These are phyloP conservation scores for Colletotrichum cordylinicola DNA, from an alignment of 2,329 filamentous ascomycete species.

Conservation along the genomic window DNA sequence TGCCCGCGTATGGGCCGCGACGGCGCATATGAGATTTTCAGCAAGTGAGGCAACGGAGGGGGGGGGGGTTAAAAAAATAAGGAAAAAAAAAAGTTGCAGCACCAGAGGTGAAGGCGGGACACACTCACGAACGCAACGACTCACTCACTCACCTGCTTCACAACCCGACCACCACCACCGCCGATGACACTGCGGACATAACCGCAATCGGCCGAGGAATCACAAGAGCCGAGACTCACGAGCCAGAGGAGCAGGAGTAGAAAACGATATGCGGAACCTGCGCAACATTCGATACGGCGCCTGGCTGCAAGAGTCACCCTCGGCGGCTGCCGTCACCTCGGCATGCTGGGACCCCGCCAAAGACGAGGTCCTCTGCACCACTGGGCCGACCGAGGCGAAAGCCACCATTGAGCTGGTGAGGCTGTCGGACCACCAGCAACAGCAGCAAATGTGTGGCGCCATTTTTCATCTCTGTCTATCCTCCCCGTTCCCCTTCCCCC, in stretches of 20 bases:
- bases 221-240: neutral
- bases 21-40: neutral
- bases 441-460: conserved; percentile 41
- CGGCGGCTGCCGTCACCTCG: conserved; percentile 52
- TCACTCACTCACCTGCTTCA: neutral
- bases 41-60: neutral
- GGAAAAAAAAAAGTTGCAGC: neutral
- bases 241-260: neutral
- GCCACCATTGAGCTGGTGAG: conserved; percentile 75
- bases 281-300: conserved; percentile 75
- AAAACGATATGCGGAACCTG: conserved; percentile 79
- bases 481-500: neutral
- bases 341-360: conserved; percentile 84
- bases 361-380: conserved; percentile 80
- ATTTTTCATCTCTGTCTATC: neutral
- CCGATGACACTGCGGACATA: neutral
- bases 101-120: neutral
- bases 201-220: neutral
- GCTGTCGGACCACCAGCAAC: conserved; percentile 49
- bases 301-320: conserved; percentile 40
- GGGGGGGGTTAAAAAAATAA: neutral
- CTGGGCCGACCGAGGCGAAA: conserved; percentile 77
- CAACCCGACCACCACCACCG: neutral
- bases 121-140: neutral
- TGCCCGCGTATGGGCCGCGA: neutral